Conservation (phyloP, 1,284 basidiomycete genomes). For the Trichosporon sp. region DNA sequence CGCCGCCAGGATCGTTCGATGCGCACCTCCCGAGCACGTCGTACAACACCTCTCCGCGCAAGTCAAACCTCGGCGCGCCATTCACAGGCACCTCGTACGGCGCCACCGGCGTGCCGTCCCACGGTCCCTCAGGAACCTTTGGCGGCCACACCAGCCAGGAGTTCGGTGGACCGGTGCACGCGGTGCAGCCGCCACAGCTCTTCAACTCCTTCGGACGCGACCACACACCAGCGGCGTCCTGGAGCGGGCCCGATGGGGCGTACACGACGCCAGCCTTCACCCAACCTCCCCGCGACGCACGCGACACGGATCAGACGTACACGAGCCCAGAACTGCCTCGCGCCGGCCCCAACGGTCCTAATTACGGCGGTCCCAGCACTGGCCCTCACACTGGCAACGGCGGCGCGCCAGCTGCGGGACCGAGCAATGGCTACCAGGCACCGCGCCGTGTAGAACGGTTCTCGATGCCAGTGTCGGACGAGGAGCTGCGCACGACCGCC, state of each 20-base stretch:
- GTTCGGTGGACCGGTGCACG: background rate
- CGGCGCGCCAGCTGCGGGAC: background rate
- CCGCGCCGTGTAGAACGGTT: background rate
- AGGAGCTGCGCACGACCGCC: background rate
- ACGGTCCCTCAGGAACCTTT: background rate
- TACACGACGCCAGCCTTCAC: background rate
- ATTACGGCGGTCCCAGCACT: background rate
- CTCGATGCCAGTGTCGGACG: background rate
- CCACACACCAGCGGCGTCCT: background rate
- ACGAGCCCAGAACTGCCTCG: background rate
- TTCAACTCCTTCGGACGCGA: background rate
- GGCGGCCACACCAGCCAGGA: background rate
- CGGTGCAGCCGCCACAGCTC: background rate
- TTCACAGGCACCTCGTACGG: background rate
- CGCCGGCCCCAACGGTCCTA: background rate
- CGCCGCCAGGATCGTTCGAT: background rate
- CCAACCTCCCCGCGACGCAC: background rate
- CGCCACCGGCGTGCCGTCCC: background rate
- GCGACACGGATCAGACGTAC: background rate
- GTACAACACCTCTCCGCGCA: background rate
- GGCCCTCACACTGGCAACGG: background rate
- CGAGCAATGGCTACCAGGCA: background rate
- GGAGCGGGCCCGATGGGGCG: background rate
- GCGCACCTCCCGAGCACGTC: background rate
- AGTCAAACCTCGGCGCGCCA: background rate